phyloP scores from a whole-genome alignment of 1,284 basidiomycete genomes.

The Melampsora larici-populina region DNA sequence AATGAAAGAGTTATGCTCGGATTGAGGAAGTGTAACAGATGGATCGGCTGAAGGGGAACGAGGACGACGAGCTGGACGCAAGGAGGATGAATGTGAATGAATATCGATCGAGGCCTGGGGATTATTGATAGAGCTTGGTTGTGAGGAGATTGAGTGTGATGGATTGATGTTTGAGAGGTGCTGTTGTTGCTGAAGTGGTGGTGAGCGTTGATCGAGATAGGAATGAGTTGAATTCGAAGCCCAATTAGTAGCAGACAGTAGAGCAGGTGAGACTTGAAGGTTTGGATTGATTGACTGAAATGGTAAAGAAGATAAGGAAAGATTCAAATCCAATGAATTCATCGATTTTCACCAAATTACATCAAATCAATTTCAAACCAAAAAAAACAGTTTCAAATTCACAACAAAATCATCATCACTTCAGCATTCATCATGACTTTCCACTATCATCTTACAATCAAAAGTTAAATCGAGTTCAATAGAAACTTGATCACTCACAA shows the following conservation, averaged over 20 bases:
- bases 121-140: neutral
- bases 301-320: neutral
- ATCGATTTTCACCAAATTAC: neutral
- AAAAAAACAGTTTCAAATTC: neutral
- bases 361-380: neutral
- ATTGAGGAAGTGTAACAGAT: neutral
- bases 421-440: neutral
- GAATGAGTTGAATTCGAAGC: neutral
- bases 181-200: neutral
- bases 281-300: neutral
- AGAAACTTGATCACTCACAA: neutral
- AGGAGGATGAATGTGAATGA: neutral
- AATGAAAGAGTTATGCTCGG: neutral
- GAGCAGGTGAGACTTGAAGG: neutral
- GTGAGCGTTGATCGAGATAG: neutral
- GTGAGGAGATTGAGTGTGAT: neutral
- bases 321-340: too few species aligned
- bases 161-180: neutral
- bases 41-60: neutral
- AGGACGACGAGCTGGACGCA: neutral
- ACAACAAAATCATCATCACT: neutral
- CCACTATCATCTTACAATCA: neutral
- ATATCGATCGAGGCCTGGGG: neutral
- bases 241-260: neutral
- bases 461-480: neutral